Percentiles rank a stretch among this genome's conserved stretches.
phyloP scores from a whole-genome alignment of 371 early-diverging fungal species.

The Parasitella parasitica region DNA sequence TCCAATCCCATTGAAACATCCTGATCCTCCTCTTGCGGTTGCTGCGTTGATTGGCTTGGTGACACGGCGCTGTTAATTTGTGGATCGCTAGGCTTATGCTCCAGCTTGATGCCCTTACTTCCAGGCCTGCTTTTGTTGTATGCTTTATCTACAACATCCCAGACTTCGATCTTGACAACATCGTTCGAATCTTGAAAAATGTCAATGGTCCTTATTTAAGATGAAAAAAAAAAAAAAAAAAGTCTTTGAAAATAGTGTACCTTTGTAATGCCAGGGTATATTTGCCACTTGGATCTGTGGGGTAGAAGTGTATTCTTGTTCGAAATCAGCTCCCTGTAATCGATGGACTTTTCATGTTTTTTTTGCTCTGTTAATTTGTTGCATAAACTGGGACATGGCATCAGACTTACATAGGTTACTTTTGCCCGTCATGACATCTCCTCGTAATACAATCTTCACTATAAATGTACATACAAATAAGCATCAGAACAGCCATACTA shows the following conservation, averaged over 20 bases:
- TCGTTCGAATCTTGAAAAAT: constrained; percentile 43
- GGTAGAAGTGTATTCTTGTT: constrained; percentile 52
- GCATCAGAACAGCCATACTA: neutral
- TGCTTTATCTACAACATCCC: constrained; percentile 71
- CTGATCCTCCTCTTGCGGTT: neutral
- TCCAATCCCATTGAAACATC: constrained; percentile 45
- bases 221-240: too few species aligned
- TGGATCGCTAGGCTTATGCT: constrained; percentile 18
- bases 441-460: constrained; percentile 71
- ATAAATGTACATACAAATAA: neutral
- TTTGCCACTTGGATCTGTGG: constrained; percentile 69
- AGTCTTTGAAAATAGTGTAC: constrained; percentile 18
- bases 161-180: constrained; percentile 68
- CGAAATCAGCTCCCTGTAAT: constrained; percentile 58
- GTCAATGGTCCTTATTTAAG: too few species aligned
- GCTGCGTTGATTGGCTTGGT: neutral
- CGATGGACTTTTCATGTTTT: constrained; percentile 47
- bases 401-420: constrained; percentile 58
- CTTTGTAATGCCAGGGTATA: constrained; percentile 67
- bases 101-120: constrained; percentile 40
- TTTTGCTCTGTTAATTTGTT: neutral
- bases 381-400: neutral
- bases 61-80: neutral
- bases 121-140: constrained; percentile 30
- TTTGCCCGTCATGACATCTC: constrained; percentile 70